Percentiles rank a stretch among this genome's conserved stretches.
Evolutionary conservation across 768 basidiomycete genomes (phyloP).

Genomic region (Omphalotus guepiniiformis): DNA sequence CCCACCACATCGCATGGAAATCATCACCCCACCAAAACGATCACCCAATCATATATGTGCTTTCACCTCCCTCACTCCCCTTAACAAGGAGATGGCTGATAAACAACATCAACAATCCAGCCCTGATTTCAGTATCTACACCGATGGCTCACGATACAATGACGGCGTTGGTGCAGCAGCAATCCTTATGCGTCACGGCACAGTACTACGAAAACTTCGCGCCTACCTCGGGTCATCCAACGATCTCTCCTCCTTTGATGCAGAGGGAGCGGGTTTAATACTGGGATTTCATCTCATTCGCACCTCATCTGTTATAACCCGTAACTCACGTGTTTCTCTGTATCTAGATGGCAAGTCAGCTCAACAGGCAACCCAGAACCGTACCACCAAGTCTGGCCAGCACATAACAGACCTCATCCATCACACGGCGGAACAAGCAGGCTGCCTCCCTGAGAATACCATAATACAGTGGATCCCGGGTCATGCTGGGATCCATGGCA

Average conservation of each 20-base stretch:
- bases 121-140: constrained; percentile 3
- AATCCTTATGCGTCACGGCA: not conserved
- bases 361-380: not conserved
- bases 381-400: not conserved
- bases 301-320: not conserved
- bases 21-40: not conserved
- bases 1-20: not conserved
- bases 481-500: too few species aligned
- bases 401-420: not conserved
- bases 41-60: not conserved
- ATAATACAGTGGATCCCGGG: too few species aligned
- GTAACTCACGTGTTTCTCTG: not conserved
- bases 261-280: too few species aligned
- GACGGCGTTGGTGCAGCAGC: constrained; percentile 6
- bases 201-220: not conserved
- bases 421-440: too few species aligned
- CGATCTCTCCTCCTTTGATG: too few species aligned
- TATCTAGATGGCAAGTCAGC: not conserved
- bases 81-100: not conserved
- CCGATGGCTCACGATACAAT: constrained; percentile 13
- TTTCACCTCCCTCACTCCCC: not conserved
- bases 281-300: not conserved
- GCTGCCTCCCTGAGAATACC: not conserved
- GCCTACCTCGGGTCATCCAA: not conserved
- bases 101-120: not conserved